phyloP scores from a whole-genome alignment of 2,329 filamentous ascomycete genomes.

The Pseudocercospora fijiensis region DNA sequence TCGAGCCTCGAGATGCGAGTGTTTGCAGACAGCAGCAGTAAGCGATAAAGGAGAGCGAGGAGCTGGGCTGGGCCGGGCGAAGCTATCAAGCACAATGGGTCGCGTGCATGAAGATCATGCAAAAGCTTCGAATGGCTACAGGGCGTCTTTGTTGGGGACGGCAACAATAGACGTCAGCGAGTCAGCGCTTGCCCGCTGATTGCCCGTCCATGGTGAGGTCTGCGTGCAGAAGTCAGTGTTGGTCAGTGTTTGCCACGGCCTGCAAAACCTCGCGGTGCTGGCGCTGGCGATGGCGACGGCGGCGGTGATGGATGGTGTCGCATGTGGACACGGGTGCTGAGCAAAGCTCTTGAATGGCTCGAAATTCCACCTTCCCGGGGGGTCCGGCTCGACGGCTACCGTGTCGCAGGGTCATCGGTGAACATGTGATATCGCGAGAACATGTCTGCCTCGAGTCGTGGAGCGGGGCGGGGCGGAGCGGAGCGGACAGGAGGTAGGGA shows the following conservation, averaged over 20 bases:
- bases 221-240: neutral
- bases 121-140: neutral
- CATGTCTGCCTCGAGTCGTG: neutral
- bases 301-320: neutral
- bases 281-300: neutral
- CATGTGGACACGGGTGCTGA: neutral
- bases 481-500: neutral
- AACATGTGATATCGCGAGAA: neutral
- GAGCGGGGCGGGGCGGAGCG: too few species aligned
- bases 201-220: neutral
- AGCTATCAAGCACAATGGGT: neutral
- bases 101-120: constrained; percentile 2
- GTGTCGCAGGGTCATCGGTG: neutral
- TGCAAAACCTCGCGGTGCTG: neutral
- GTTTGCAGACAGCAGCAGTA: neutral
- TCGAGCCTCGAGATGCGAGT: neutral
- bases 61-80: neutral
- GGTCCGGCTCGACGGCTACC: neutral
- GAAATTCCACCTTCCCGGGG: neutral
- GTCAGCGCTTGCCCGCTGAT: neutral
- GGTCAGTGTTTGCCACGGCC: neutral
- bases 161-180: constrained; percentile 1
- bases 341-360: neutral
- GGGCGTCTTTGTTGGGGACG: neutral
- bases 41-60: neutral